Conservation (phyloP, 2,329 filamentous ascomycete genomes). For the Colletotrichum sp. region DNA sequence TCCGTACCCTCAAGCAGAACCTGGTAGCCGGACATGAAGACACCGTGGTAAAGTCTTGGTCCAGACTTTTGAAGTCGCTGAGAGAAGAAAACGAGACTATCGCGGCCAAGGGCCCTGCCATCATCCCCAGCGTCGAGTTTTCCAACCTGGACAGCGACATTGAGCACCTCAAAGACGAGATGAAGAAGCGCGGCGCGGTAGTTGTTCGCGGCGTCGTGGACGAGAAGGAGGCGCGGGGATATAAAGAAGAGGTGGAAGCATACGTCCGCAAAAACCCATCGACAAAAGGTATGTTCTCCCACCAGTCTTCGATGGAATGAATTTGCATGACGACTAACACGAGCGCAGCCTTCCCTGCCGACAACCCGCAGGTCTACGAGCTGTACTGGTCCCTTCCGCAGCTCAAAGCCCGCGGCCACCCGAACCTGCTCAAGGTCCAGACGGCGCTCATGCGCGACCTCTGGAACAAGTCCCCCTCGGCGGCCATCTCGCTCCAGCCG, state of each 20-base stretch:
- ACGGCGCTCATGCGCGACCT: slow-evolving; percentile 63
- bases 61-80: slow-evolving; percentile 49
- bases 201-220: slow-evolving; percentile 72
- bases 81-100: slow-evolving; percentile 53
- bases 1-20: slow-evolving; percentile 59
- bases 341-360: slow-evolving; percentile 63
- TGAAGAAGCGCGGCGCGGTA: slow-evolving; percentile 65
- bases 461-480: slow-evolving; percentile 59
- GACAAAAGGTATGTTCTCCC: slow-evolving; percentile 49
- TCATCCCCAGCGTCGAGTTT: slow-evolving; percentile 61
- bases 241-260: slow-evolving; percentile 68
- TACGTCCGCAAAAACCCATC: slow-evolving; percentile 70
- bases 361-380: slow-evolving; percentile 75
- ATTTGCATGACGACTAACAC: neutral
- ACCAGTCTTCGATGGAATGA: neutral
- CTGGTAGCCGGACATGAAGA: slow-evolving; percentile 56
- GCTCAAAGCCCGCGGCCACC: slow-evolving; percentile 69
- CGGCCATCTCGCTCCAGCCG: slow-evolving; percentile 59
- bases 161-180: slow-evolving; percentile 45
- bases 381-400: slow-evolving; percentile 78
- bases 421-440: slow-evolving; percentile 67
- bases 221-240: slow-evolving; percentile 64
- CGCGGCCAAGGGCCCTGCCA: slow-evolving; percentile 44
- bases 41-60: slow-evolving; percentile 53
- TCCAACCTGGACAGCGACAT: slow-evolving; percentile 45